Evolutionary conservation across 208 protist species (phyloP).

Genomic region (Trypanosomatidae sp.): DNA sequence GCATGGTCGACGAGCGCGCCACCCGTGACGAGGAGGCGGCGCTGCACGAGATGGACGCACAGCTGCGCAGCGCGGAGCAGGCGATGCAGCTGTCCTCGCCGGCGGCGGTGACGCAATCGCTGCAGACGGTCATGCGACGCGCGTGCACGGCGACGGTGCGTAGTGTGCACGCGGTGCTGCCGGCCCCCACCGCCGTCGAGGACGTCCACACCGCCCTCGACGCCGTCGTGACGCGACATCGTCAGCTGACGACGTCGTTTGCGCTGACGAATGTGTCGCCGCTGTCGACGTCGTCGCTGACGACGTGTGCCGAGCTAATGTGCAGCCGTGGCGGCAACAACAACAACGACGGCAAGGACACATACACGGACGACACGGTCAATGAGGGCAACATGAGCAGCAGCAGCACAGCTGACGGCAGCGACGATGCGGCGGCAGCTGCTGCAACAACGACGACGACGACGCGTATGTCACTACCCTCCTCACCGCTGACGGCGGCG

Average conservation of each 20-base stretch:
- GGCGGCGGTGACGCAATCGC: slow-evolving; percentile 8
- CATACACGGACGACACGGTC: neutral
- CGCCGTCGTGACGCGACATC: no score
- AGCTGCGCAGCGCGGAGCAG: no score
- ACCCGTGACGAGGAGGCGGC: slow-evolving; percentile 7
- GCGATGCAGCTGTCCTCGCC: neutral
- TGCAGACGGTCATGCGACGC: slow-evolving; percentile 29
- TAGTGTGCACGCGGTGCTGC: slow-evolving; percentile 17
- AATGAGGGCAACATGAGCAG: neutral
- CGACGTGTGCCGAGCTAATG: no score
- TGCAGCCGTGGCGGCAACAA: no score
- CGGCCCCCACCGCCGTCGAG: slow-evolving; percentile 8
- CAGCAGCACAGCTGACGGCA: no score
- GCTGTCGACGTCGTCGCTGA: no score
- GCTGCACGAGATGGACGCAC: slow-evolving; percentile 3
- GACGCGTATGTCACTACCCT: no score
- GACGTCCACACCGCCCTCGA: slow-evolving; percentile 23
- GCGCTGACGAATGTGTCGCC: no score
- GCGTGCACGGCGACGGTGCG: slow-evolving; percentile 26
- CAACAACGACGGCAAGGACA: slow-evolving; percentile 1
- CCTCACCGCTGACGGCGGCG: no score
- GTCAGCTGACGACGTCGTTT: no score
- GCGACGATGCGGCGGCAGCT: no score
- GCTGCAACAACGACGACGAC: no score
- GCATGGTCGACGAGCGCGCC: slow-evolving; percentile 6